These are phyloP conservation scores for Phanerochaete carnosa DNA, from an alignment of 768 basidiomycete species.

Conservation along the genomic window DNA sequence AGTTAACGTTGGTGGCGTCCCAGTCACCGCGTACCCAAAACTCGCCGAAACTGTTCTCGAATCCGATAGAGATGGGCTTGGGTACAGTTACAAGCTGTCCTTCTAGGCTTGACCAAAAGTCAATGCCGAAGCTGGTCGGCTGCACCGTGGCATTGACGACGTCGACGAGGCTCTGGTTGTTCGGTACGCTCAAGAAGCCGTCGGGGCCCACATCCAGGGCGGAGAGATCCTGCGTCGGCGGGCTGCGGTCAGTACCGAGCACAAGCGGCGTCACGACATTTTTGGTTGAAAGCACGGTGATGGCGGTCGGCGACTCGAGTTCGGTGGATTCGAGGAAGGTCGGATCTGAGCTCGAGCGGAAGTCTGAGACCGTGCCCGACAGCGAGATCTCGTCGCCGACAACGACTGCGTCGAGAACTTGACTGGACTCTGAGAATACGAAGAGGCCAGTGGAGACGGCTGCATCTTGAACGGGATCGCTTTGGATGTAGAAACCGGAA, in stretches of 20 bases:
- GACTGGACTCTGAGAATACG: constrained; percentile 43
- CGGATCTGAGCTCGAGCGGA: constrained; percentile 39
- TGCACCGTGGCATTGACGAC: constrained; percentile 42
- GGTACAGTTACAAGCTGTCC: constrained; percentile 55
- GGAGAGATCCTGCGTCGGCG: constrained; percentile 48
- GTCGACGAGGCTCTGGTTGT: constrained; percentile 46
- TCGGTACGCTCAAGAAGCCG: constrained; percentile 53
- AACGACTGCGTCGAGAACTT: constrained; percentile 30
- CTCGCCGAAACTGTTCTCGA: constrained; percentile 50
- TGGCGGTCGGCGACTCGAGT: constrained; percentile 42
- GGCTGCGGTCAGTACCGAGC: constrained; percentile 46
- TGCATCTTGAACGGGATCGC: constrained; percentile 34
- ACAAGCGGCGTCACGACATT: constrained; percentile 47
- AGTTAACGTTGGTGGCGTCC: constrained; percentile 50
- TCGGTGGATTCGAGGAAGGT: constrained; percentile 49
- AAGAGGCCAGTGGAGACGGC: constrained; percentile 49
- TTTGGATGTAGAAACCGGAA: constrained; percentile 47
- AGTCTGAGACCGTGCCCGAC: constrained; percentile 46
- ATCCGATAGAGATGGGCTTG: constrained; percentile 44
- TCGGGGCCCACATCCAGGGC: constrained; percentile 48
- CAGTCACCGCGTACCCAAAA: constrained; percentile 59
- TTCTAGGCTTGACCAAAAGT: constrained; percentile 63
- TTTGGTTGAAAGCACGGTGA: constrained; percentile 43
- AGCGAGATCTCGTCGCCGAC: constrained; percentile 50
- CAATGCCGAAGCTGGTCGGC: constrained; percentile 49